These are phyloP conservation scores for bread wheat (Triticum aestivum) DNA, from an alignment of 176 grass and related monocot species.

Conservation along the genomic window DNA sequence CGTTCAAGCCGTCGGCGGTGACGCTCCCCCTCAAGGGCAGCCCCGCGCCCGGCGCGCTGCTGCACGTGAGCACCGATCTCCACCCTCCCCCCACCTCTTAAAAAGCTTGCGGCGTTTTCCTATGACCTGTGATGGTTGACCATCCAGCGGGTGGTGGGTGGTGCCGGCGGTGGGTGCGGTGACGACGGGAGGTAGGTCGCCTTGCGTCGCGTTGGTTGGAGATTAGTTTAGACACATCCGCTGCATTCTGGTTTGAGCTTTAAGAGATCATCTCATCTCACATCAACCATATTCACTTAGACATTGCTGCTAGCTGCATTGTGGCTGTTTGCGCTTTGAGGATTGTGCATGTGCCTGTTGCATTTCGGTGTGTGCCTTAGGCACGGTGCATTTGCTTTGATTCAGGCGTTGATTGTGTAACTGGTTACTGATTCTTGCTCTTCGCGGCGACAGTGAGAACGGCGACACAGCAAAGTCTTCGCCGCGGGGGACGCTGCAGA, in stretches of 20 bases:
- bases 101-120: conserved; percentile 35
- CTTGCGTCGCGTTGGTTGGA: conserved; percentile 28
- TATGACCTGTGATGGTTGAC: conserved; percentile 89
- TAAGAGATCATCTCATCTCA: conserved; percentile 38
- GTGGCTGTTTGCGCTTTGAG: conserved; percentile 7
- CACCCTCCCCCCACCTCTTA: background rate
- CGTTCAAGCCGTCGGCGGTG: conserved; percentile 68
- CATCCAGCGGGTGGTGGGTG: conserved; percentile 84
- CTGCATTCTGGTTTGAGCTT: conserved; percentile 31
- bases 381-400: conserved; percentile 26
- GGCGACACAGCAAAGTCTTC: conserved; percentile 34
- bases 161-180: conserved; percentile 56
- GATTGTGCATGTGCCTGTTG: background rate
- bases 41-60: conserved; percentile 59
- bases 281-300: conserved; percentile 40
- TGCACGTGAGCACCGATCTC: conserved; percentile 76
- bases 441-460: conserved; percentile 39
- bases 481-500: conserved; percentile 51
- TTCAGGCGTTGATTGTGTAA: background rate
- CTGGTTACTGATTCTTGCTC: conserved; percentile 37
- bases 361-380: conserved; percentile 16
- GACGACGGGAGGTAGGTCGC: conserved; percentile 65
- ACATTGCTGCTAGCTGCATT: conserved; percentile 19
- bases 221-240: conserved; percentile 47
- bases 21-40: conserved; percentile 77